Evolutionary conservation across 2,329 filamentous ascomycete genomes (phyloP).

Genomic region (Trichoderma pleuroti): DNA sequence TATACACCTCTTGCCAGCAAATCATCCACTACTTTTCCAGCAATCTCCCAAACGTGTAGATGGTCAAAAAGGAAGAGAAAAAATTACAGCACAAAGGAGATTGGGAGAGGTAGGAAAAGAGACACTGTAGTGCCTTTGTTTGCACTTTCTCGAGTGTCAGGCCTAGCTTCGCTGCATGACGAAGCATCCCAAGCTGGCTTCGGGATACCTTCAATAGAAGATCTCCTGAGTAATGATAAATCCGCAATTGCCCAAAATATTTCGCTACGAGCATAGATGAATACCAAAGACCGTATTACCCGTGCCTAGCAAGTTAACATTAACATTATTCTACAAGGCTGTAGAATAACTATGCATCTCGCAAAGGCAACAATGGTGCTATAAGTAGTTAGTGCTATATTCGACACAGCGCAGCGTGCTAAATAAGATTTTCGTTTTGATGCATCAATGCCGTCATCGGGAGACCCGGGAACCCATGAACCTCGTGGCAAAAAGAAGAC

Average conservation of each 20-base stretch:
- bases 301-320: background rate
- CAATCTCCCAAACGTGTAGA: background rate
- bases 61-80: background rate
- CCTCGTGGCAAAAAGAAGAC: background rate
- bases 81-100: background rate
- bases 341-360: background rate
- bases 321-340: background rate
- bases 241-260: background rate
- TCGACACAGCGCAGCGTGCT: background rate
- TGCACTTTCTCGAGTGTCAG: background rate
- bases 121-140: background rate
- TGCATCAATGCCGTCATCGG: background rate
- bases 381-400: background rate
- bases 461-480: background rate
- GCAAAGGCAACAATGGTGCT: background rate
- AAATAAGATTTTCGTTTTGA: background rate
- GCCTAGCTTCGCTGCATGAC: background rate
- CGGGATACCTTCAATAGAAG: background rate
- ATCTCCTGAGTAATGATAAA: background rate
- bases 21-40: background rate
- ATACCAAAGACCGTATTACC: background rate
- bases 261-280: background rate
- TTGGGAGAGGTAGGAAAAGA: background rate
- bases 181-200: background rate
- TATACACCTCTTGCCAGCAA: background rate